phyloP scores from a whole-genome alignment of 306 rosid genomes.

The Heteromeles arbutifolia region DNA sequence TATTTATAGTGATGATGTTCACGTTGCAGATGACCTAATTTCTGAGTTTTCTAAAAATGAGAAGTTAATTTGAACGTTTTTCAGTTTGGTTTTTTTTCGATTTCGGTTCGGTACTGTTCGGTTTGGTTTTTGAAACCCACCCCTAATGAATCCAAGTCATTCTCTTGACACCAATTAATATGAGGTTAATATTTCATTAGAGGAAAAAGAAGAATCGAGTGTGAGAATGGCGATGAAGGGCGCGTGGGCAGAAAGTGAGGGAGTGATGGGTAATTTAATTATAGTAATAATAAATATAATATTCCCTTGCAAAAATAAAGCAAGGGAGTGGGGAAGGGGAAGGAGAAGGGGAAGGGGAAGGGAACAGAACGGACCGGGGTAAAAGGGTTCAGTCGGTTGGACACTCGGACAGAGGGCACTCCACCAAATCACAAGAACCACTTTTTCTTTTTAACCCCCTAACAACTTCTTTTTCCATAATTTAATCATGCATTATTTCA shows the following conservation, averaged over 20 bases:
- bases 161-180: no score
- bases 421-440: slow-evolving; percentile 23
- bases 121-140: no score
- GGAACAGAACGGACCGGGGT: slow-evolving; percentile 39
- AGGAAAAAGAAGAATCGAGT: background rate
- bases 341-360: slow-evolving; percentile 6
- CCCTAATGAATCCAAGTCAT: no score
- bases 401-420: slow-evolving; percentile 2
- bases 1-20: slow-evolving; percentile 1
- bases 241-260: slow-evolving; percentile 9
- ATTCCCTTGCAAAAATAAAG: slow-evolving; percentile 16
- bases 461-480: slow-evolving; percentile 28
- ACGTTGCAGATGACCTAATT: slow-evolving; percentile 33
- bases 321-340: background rate
- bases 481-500: slow-evolving; percentile 20
- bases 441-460: slow-evolving; percentile 13
- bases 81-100: no score
- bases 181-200: background rate
- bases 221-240: background rate
- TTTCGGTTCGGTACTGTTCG: no score
- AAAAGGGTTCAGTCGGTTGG: slow-evolving; percentile 47
- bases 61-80: no score
- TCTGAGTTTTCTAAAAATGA: slow-evolving; percentile 11
- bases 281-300: background rate
- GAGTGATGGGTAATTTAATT: no score